Evolutionary conservation across 768 basidiomycete genomes (phyloP), one percentile per base, ranked within the genome.

Genomic region (Lanmaoa pseudosensibilis): DNA sequence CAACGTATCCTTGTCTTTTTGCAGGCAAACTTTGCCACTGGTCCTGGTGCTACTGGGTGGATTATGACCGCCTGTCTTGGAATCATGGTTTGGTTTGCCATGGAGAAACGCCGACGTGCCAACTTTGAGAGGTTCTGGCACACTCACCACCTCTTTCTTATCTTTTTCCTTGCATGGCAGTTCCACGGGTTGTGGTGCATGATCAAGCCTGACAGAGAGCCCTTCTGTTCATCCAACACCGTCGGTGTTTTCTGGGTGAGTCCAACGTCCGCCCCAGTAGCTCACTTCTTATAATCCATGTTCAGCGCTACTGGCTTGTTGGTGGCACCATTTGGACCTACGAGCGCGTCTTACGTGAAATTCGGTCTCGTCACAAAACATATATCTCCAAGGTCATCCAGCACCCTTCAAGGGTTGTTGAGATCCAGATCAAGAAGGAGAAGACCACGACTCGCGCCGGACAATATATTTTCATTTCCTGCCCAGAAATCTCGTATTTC

Each of bases 341-440:
- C 55, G 95, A 98, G 77, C 91, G 95, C 50, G 80, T 98, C 65
- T 80, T 97, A 33, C 92, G 96, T 65, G 96, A 98, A 78, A 74
- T 96, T 58, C 86, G 95, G 50, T 90, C 92, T 25, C 86, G 94
- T 50, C 94, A 98, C 71, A 78, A 85, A 57, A 98, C 96, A 6
- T 95, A 87, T 71, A 88, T 98, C 67, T 91, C 88, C 70, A 95
- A 94, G 77, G 92, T 95, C 72, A 88, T 97, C 70, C 91, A 93
- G 67, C 95, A 98, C 73, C 95, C 95, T 21, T 93, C 90, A 43
- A 92, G 89, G 59, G 94, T 97, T 59, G 81, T 95, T 77, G 94
- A 98, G 75, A 76, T 98, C 30, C 96, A 97, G 73, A 95, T 98
- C 81, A 97, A 95, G 80, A 97, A 97, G 75, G 95, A 97, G 68